Percentiles rank a stretch among this genome's conserved stretches.
These are phyloP conservation scores for Nematodospora valgi DNA, from an alignment of 805 yeast species.

Conservation along the genomic window DNA sequence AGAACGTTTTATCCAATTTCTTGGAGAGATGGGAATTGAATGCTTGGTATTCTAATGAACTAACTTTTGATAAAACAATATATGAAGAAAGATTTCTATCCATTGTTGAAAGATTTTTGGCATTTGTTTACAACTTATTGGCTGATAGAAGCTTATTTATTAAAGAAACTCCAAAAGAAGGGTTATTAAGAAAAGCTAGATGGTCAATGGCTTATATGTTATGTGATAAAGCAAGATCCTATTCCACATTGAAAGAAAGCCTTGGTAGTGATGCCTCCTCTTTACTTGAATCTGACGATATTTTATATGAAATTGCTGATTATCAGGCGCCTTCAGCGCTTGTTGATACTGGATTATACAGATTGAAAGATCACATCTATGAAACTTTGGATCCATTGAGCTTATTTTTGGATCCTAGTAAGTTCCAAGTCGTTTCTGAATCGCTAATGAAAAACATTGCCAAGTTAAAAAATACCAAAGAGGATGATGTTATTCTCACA, in stretches of 20 bases:
- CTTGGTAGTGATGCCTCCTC: constrained; percentile 29
- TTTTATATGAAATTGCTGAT: constrained; percentile 60
- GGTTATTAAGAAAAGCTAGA: constrained; percentile 26
- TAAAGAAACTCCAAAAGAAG: constrained; percentile 21
- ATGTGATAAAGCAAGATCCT: constrained; percentile 51
- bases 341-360: constrained; percentile 61
- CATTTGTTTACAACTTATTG: constrained; percentile 44
- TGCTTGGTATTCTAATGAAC: constrained; percentile 44
- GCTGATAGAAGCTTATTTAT: constrained; percentile 32
- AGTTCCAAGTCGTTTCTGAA: constrained; percentile 51
- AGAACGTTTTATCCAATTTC: constrained; percentile 32
- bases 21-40: constrained; percentile 57
- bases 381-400: constrained; percentile 63
- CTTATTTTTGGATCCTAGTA: constrained; percentile 42
- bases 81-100: constrained; percentile 49
- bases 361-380: constrained; percentile 55
- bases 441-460: constrained; percentile 45
- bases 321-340: constrained; percentile 59
- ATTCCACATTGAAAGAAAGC: constrained; percentile 41
- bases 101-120: constrained; percentile 41
- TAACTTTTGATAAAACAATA: constrained; percentile 28
- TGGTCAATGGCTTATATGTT: constrained; percentile 48
- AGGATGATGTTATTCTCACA: constrained; percentile 43
- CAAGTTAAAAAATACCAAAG: constrained; percentile 29
- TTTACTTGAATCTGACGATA: constrained; percentile 41